Base-by-base conservation (phyloP, 2,329 filamentous ascomycete species). In the Fusarium sp. region DNA sequence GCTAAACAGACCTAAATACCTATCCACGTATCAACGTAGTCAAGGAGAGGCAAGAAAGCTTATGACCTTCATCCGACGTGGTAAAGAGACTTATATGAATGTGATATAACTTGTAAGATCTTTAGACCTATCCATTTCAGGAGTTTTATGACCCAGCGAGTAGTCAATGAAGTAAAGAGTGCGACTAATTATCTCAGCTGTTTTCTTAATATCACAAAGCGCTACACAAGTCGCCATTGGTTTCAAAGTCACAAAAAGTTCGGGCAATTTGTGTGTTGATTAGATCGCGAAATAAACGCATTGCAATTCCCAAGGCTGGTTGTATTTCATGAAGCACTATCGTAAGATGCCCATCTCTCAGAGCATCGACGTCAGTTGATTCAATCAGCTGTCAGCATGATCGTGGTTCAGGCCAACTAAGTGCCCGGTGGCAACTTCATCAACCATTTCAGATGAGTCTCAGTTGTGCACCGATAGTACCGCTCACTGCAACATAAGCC, bases 331-430 rank as follows among this genome's bases (percentile, higher is more conserved):
- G 47, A 56, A 51, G 61, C 69, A 66, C 72, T 75, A 63, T 75
- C 70, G 64, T 74, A 55, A 68, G 58, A 45, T 68, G 64, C 68
- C 68, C 76, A 28, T 77, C 45, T 78, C 44, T 64, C 72, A 74
- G 75, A 65, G 72, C 68, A 55, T 55, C 28, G 26, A 55, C 47
- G 41, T 62, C 48, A 63, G 44, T 39, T 41, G 57, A 45, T 65
- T 50, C 41, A 28, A 62, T 57, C 61, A 58, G 32, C 47, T 41
- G 57, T 66, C 44, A 58, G 34, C 48, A 22, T 70, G 45, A 68
- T 68, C 45, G 22, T 68, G 26, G 38, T 54, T 62, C 39, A 34
- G 58, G 48, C 38, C 41, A 24, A 47, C 60, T 50, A 28, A 50
- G 58, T 51, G 20, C 26, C 44, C 57, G 48, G 36, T 54, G 56